phyloP scores from a whole-genome alignment of 2,329 filamentous ascomycete species.

The Cadophora sp. region DNA sequence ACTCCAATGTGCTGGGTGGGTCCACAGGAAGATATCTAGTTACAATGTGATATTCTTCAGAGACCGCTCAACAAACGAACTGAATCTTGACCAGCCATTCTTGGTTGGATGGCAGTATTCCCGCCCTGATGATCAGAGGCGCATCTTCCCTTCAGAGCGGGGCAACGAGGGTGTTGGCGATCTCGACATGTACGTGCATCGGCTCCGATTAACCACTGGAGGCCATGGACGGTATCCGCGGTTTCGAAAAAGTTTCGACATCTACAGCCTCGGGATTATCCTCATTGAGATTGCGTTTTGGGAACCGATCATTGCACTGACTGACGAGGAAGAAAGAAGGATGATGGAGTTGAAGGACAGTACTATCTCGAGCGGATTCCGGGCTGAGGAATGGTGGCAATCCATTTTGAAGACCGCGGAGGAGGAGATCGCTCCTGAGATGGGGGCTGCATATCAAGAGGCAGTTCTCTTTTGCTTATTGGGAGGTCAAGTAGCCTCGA shows the following conservation, averaged over 20 bases:
- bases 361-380: background rate
- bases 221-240: background rate
- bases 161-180: background rate
- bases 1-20: background rate
- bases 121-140: slow-evolving; percentile 16
- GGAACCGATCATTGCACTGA: slow-evolving; percentile 5
- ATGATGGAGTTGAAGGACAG: background rate
- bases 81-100: slow-evolving; percentile 17
- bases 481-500: slow-evolving; percentile 4
- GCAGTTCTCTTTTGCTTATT: slow-evolving; percentile 2
- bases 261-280: background rate
- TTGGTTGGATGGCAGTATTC: slow-evolving; percentile 22
- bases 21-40: background rate
- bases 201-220: background rate
- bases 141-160: background rate
- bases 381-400: background rate
- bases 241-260: background rate
- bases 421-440: background rate
- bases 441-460: background rate
- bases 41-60: slow-evolving; percentile 13
- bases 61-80: slow-evolving; percentile 3
- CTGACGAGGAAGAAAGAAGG: background rate
- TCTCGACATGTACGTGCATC: slow-evolving; percentile 5
- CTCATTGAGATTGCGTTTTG: slow-evolving; percentile 2
- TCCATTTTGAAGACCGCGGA: background rate